Conservation (phyloP, 495 filamentous ascomycete genomes). For the Hypoxylon perforatum region DNA sequence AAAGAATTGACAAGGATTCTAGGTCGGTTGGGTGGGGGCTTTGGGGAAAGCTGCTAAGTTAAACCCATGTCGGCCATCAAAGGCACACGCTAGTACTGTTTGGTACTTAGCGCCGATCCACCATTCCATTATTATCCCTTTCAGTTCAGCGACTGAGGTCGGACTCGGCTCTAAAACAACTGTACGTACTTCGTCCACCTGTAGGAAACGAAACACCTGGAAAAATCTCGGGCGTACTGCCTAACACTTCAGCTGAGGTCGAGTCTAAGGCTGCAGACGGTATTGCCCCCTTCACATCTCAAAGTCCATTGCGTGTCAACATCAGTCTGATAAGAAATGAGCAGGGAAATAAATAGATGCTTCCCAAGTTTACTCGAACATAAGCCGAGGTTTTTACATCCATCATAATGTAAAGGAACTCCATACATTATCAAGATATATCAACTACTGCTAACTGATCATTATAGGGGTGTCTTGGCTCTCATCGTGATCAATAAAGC, state of each 20-base stretch:
- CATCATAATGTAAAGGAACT: conserved; percentile 21
- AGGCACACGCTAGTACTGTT: background rate
- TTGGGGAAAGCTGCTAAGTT: conserved; percentile 11
- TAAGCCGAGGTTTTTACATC: background rate
- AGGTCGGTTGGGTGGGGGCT: conserved; percentile 16
- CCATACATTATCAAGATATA: background rate
- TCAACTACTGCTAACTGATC: conserved; percentile 20
- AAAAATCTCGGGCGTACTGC: background rate
- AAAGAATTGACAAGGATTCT: background rate
- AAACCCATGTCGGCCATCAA: background rate
- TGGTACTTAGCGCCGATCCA: background rate
- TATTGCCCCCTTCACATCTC: no score
- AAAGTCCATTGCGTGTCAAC: no score
- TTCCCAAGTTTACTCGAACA: background rate
- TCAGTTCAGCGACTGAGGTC: no score
- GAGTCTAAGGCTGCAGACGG: no score
- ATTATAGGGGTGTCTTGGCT: conserved; percentile 84
- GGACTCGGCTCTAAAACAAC: no score
- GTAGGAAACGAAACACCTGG: background rate
- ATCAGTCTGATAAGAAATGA: conserved; percentile 19
- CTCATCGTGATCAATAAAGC: conserved; percentile 99
- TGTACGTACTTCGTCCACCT: no score
- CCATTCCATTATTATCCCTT: no score
- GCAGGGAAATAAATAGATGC: conserved; percentile 1
- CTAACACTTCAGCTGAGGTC: background rate